Percentiles rank a stretch among this genome's conserved stretches.
Evolutionary conservation across 352 stramenopile species (phyloP).

Genomic region (Phytopythium vexans): DNA sequence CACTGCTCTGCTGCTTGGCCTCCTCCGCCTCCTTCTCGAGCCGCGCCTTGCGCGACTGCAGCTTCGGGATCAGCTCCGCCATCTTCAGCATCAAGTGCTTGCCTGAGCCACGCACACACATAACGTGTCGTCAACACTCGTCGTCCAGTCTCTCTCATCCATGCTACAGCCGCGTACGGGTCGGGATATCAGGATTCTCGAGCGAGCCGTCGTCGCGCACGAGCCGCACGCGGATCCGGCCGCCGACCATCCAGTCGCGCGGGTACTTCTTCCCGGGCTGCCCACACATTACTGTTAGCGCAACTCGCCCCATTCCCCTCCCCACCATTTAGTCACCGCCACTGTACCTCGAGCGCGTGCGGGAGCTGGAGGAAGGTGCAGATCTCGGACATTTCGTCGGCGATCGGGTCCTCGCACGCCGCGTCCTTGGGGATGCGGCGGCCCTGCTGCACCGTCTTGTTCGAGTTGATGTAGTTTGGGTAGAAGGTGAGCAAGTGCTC

Average conservation of each 20-base stretch:
- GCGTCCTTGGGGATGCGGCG: constrained; percentile 65
- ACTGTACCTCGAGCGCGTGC: constrained; percentile 67
- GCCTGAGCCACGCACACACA: neutral
- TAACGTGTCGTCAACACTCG: neutral
- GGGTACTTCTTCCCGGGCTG: constrained; percentile 75
- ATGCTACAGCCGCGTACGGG: constrained; percentile 17
- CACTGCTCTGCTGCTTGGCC: constrained; percentile 34
- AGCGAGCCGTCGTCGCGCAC: constrained; percentile 52
- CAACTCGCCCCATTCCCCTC: neutral
- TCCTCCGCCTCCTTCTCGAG: constrained; percentile 71
- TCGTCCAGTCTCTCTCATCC: constrained; percentile 1
- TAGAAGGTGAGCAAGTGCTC: constrained; percentile 78
- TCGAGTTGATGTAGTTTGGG: constrained; percentile 83
- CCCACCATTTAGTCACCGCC: neutral
- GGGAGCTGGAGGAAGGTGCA: constrained; percentile 78
- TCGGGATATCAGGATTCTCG: constrained; percentile 68
- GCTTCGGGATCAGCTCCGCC: constrained; percentile 82
- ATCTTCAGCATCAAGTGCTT: constrained; percentile 86
- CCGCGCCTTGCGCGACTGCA: constrained; percentile 74
- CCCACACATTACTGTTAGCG: constrained; percentile 1
- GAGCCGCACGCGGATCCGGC: constrained; percentile 75
- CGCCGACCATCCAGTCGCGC: constrained; percentile 67
- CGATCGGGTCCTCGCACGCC: constrained; percentile 66
- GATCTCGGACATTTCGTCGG: constrained; percentile 83
- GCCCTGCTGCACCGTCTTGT: constrained; percentile 80